These are phyloP conservation scores for Boletus barrowsii DNA, from an alignment of 768 basidiomycete genomes.

Conservation along the genomic window DNA sequence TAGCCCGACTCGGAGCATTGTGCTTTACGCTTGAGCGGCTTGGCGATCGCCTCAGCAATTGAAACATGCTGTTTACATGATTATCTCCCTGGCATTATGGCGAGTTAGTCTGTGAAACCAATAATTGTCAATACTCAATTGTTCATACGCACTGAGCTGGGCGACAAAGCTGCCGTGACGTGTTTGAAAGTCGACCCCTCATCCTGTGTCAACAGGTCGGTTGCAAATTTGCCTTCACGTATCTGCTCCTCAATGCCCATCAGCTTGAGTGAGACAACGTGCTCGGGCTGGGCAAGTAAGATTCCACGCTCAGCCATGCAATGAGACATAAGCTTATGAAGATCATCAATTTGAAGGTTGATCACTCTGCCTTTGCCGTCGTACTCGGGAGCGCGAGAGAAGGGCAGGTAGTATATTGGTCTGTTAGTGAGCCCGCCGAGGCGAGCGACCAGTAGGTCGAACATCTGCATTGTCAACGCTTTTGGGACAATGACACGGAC, in stretches of 20 bases:
- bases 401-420: neutral
- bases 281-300: neutral
- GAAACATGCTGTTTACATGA: too few relatives aligned
- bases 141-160: neutral
- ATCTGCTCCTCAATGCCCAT: conserved; percentile 38
- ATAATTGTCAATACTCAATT: too few relatives aligned
- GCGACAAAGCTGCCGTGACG: neutral
- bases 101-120: too few relatives aligned
- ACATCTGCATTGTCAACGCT: conserved; percentile 37
- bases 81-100: too few relatives aligned
- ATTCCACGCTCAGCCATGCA: conserved; percentile 33
- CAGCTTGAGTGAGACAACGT: conserved; percentile 38
- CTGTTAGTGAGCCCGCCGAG: too few relatives aligned
- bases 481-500: conserved; percentile 26
- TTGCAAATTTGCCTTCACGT: neutral
- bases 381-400: neutral
- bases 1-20: too few relatives aligned
- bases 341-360: too few relatives aligned
- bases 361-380: too few relatives aligned
- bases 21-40: too few relatives aligned
- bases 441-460: conserved; percentile 34
- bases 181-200: too few relatives aligned
- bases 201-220: neutral
- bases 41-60: too few relatives aligned
- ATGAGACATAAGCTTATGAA: conserved; percentile 13